These are phyloP conservation scores for Dioscorea dumetorum DNA, from an alignment of 106 monocot genomes.

Conservation along the genomic window DNA sequence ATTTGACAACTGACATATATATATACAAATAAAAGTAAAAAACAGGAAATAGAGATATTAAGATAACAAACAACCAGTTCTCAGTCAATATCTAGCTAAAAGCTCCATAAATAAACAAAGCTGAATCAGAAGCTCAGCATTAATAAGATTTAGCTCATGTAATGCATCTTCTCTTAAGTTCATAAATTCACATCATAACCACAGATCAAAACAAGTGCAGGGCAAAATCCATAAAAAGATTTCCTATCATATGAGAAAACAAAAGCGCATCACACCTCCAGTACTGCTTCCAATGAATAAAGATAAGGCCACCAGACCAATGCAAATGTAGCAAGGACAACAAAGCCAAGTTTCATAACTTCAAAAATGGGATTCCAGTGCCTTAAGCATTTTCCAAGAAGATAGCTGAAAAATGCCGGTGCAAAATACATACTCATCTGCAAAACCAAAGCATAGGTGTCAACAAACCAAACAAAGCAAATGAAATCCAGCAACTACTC, in stretches of 20 bases:
- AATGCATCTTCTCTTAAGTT: no score
- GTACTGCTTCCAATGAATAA: slow-evolving; percentile 54
- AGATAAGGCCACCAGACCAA: slow-evolving; percentile 95
- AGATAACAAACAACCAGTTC: not conserved
- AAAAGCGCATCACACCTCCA: slow-evolving; percentile 39
- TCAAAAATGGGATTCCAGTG: slow-evolving; percentile 55
- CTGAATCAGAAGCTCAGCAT: no score
- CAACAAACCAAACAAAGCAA: not conserved
- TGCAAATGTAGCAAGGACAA: slow-evolving; percentile 74
- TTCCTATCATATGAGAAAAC: not conserved
- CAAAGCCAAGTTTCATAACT: slow-evolving; percentile 59
- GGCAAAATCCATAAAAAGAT: no score
- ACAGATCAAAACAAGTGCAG: no score
- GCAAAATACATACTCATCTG: slow-evolving; percentile 96
- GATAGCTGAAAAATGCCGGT: slow-evolving; percentile 88
- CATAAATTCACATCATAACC: no score
- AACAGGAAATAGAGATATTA: not conserved
- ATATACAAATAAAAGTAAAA: not conserved
- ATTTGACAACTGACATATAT: not conserved
- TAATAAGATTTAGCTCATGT: no score
- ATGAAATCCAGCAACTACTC: not conserved
- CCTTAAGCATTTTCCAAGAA: slow-evolving; percentile 76
- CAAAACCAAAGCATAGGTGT: slow-evolving; percentile 12
- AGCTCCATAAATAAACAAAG: no score
- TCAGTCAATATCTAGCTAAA: no score